Evolutionary conservation across 345 rosid genomes (phyloP), one percentile per base, ranked within the genome.

Genomic region (Eucalyptus polybractea): DNA sequence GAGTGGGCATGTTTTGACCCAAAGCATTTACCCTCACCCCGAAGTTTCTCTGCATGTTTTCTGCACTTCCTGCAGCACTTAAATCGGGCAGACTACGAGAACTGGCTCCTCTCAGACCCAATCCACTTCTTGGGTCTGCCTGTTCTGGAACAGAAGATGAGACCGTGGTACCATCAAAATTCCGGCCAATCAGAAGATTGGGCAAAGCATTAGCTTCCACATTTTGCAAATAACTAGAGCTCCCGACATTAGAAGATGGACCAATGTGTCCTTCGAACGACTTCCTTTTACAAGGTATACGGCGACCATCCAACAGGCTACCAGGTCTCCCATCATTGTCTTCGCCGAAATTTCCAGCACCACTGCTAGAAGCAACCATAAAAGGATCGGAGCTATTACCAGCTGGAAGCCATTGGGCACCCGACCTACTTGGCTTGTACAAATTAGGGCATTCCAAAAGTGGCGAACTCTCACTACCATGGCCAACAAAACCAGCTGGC

Each of bases 251-350:
- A 54, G 99, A 97, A 76, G 97, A 92, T 88, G 94, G 96, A 37
- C 95, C 98, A 54, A 94, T 89, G 90, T 93, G 92, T 50, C 92
- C 96, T 89, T 94, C 99, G 51, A 93, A 89, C 45, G 97, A 93
- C 93, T 97, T 97, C 93, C 99, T 94, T 93, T 97, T 97, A 92
- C 95, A 92, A 58, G 98, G 93, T 45, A 92, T 89, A 80, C 94
- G 97, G 6, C 91, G 94, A 22, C 95, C 96, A 72, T 94, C 97
- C 81, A 89, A 88, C 65, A 95, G 92, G 86, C 93, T 91, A 88
- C 94, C 94, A 4, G 92, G 92, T 90, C 94, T 92, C 88, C 89
- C 92, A 86, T 89, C 92, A 92, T 81, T 92, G 76, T 88, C 93
- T 88, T 91, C 95, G 13, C 60, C 86, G 37, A 90, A 72, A 89